Conservation (phyloP, 2,329 filamentous ascomycete species). For the Corynespora cassiicola region DNA sequence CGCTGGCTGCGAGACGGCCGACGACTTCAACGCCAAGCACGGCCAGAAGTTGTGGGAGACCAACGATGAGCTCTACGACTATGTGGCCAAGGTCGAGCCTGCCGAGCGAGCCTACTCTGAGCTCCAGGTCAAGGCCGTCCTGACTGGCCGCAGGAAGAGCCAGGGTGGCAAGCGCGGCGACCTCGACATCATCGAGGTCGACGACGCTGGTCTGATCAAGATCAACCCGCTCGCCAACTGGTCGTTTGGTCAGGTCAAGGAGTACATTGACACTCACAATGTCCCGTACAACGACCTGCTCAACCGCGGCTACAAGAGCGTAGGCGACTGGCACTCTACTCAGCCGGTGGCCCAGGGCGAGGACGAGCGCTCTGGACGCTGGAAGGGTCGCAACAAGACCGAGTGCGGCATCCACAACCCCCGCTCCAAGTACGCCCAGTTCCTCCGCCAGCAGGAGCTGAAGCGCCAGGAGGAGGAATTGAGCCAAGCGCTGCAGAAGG, state of each 20-base stretch:
- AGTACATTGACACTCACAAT: slow-evolving; percentile 83
- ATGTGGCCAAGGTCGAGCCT: slow-evolving; percentile 96
- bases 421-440: slow-evolving; percentile 89
- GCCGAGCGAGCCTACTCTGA: slow-evolving; percentile 89
- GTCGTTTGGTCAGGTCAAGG: slow-evolving; percentile 87
- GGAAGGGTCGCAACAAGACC: slow-evolving; percentile 95
- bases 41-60: slow-evolving; percentile 84
- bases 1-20: slow-evolving; percentile 71
- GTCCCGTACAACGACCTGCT: slow-evolving; percentile 94
- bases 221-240: slow-evolving; percentile 97
- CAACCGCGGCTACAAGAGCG: slow-evolving; percentile 94
- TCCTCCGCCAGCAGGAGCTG: slow-evolving; percentile 74
- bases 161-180: slow-evolving; percentile 92
- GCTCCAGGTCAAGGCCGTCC: slow-evolving; percentile 84
- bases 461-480: slow-evolving; percentile 58
- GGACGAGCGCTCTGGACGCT: slow-evolving; percentile 93
- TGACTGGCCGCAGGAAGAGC: slow-evolving; percentile 89
- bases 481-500: slow-evolving; percentile 37
- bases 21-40: slow-evolving; percentile 82
- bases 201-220: slow-evolving; percentile 91
- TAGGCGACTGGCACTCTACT: slow-evolving; percentile 98
- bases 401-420: slow-evolving; percentile 99
- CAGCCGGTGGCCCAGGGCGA: slow-evolving; percentile 87
- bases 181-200: slow-evolving; percentile 90
- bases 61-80: slow-evolving; percentile 92